phyloP scores from a whole-genome alignment of 768 basidiomycete species.

The Tylopilus balloui region DNA sequence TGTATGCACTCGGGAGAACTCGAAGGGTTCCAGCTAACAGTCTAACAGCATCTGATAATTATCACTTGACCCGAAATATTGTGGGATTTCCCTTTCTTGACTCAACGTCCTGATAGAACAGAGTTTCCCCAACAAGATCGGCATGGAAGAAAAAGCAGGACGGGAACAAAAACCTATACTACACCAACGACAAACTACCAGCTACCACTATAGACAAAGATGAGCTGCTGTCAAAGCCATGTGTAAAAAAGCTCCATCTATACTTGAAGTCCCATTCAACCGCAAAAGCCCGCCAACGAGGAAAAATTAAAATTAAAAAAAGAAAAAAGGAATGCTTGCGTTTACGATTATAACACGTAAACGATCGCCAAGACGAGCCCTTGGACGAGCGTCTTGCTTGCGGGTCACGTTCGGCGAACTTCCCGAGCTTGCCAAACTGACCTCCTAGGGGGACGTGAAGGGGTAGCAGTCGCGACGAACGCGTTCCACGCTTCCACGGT shows the following conservation, averaged over 20 bases:
- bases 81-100: no score
- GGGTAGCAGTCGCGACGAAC: constrained; percentile 42
- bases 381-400: background rate
- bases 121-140: no score
- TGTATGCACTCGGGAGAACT: no score
- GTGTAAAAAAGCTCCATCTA: background rate
- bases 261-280: constrained; percentile 2
- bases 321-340: background rate
- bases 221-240: background rate
- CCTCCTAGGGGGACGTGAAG: background rate
- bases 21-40: no score
- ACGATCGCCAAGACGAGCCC: background rate
- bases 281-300: background rate
- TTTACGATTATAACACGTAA: background rate
- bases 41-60: no score
- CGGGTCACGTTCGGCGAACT: background rate
- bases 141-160: no score
- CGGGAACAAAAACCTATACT: no score
- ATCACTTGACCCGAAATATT: no score
- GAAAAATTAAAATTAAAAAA: no score
- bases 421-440: background rate
- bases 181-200: no score
- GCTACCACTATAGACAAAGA: no score
- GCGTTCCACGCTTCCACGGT: constrained; percentile 55
- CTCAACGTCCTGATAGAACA: no score